Percentiles rank a stretch among this genome's conserved stretches.
phyloP scores from a whole-genome alignment of 441 rosid species.

The Macaranga tanarius region DNA sequence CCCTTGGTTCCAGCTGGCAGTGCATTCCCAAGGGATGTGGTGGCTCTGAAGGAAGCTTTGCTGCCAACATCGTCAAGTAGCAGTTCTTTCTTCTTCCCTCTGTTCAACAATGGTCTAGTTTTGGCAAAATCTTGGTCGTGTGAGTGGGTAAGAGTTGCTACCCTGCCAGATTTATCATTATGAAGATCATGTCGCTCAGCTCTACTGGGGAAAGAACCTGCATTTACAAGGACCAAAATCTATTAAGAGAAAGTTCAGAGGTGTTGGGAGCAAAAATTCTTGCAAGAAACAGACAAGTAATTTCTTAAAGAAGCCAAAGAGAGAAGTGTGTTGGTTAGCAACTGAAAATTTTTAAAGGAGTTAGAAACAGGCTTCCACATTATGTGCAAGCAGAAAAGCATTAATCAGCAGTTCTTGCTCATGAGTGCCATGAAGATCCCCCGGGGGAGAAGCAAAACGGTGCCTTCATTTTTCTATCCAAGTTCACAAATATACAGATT shows the following conservation, averaged over 20 bases:
- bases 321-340: background rate
- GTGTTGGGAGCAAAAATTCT: background rate
- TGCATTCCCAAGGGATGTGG: constrained; percentile 37
- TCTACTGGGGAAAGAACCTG: constrained; percentile 33
- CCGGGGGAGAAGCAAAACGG: background rate
- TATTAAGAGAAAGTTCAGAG: background rate
- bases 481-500: background rate
- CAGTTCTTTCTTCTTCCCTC: constrained; percentile 55
- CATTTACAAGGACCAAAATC: constrained; percentile 15
- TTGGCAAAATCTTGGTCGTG: constrained; percentile 37
- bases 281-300: background rate
- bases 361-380: background rate
- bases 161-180: constrained; percentile 27
- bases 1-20: constrained; percentile 49
- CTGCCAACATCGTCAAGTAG: constrained; percentile 54
- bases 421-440: too few species aligned
- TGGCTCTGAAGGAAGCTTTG: constrained; percentile 38
- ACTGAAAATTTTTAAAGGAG: background rate
- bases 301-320: background rate
- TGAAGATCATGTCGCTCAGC: constrained; percentile 27
- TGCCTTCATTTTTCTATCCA: background rate
- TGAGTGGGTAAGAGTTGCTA: constrained; percentile 14
- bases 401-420: too few species aligned
- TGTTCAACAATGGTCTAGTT: constrained; percentile 40
- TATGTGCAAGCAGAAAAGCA: too few species aligned